Percentiles rank a stretch among this genome's conserved stretches.
Conservation (phyloP, 805 yeast genomes). For the Candida jianshihensis region DNA sequence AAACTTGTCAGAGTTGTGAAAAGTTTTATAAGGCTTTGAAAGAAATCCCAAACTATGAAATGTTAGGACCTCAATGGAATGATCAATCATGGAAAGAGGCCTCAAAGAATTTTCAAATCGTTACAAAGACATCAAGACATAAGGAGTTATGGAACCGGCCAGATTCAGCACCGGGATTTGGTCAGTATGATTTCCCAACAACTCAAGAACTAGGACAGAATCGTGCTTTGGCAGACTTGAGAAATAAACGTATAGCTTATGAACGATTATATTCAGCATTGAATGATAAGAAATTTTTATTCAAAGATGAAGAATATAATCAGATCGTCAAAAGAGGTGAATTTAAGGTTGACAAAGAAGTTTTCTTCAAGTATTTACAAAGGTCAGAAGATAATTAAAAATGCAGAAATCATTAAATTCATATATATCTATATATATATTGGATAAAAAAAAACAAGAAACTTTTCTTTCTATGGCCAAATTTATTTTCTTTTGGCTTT, state of each 20-base stretch:
- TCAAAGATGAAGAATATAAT: constrained; percentile 36
- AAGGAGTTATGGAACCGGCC: constrained; percentile 26
- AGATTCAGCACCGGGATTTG: constrained; percentile 53
- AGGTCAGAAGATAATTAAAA: background rate
- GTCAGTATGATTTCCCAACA: constrained; percentile 50
- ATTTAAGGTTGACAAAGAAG: constrained; percentile 24
- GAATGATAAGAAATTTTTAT: constrained; percentile 35
- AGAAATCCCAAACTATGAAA: constrained; percentile 11
- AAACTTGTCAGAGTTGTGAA: constrained; percentile 27
- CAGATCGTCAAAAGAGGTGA: constrained; percentile 25
- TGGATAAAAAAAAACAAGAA: too few relatives aligned
- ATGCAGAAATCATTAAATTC: background rate
- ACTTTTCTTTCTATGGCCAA: background rate
- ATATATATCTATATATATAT: background rate
- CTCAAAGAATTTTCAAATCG: constrained; percentile 10
- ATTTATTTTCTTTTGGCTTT: constrained; percentile 10
- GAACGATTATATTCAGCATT: constrained; percentile 39
- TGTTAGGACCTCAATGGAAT: constrained; percentile 25
- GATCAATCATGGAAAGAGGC: constrained; percentile 2
- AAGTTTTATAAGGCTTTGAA: constrained; percentile 27
- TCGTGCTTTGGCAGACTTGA: constrained; percentile 26
- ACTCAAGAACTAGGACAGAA: constrained; percentile 43
- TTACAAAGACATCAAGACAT: constrained; percentile 19
- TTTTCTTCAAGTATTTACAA: background rate
- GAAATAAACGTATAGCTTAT: constrained; percentile 33